These are phyloP conservation scores for Clavariopsis aquatica DNA, from an alignment of 495 filamentous ascomycete species.

Conservation along the genomic window DNA sequence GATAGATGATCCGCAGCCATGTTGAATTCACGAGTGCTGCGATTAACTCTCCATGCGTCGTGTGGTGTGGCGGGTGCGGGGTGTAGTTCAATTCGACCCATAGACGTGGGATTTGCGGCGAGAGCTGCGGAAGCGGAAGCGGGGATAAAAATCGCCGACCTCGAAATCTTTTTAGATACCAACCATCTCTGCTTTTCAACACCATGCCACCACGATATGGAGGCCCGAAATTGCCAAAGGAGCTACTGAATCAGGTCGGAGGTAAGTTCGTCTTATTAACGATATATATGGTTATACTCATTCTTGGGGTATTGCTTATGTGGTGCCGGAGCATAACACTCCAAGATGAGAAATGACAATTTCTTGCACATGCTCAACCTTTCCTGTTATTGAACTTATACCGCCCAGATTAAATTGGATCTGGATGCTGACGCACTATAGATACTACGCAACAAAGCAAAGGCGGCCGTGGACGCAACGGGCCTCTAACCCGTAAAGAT, in stretches of 20 bases:
- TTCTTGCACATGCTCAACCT: too few species aligned
- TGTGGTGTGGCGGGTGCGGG: slow-evolving; percentile 21
- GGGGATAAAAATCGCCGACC: slow-evolving; percentile 16
- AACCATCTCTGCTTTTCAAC: slow-evolving; percentile 21
- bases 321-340: too few species aligned
- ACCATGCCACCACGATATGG: slow-evolving; percentile 51
- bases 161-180: slow-evolving; percentile 38
- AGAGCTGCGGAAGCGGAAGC: slow-evolving; percentile 12
- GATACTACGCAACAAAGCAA: slow-evolving; percentile 12
- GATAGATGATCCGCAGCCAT: slow-evolving; percentile 61
- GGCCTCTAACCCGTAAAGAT: slow-evolving; percentile 59
- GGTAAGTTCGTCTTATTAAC: slow-evolving; percentile 37
- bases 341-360: neutral
- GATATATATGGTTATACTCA: too few species aligned
- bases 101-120: neutral
- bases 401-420: neutral
- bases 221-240: slow-evolving; percentile 64
- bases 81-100: neutral
- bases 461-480: slow-evolving; percentile 40
- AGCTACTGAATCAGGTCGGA: slow-evolving; percentile 61
- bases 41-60: slow-evolving; percentile 13
- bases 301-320: too few species aligned
- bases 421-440: slow-evolving; percentile 7
- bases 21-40: slow-evolving; percentile 25
- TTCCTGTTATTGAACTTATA: neutral